These are phyloP conservation scores for Plasmodium gallinaceum DNA, from an alignment of 169 alveolate species.

Conservation along the genomic window DNA sequence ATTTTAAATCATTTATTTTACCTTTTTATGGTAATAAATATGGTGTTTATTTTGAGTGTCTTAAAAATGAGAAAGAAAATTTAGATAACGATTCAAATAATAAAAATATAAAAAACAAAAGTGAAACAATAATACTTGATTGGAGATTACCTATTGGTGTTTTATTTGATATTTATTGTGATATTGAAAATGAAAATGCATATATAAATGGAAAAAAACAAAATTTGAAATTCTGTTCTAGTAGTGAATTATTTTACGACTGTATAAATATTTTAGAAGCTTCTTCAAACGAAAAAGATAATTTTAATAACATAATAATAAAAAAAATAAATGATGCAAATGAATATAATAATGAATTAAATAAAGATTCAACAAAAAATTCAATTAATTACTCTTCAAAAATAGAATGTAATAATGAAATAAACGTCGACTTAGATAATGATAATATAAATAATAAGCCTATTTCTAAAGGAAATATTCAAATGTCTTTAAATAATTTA, in stretches of 20 bases:
- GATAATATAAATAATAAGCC: background rate
- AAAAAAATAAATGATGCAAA: background rate
- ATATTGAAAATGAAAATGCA: slow-evolving; percentile 21
- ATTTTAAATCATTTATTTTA: slow-evolving; percentile 57
- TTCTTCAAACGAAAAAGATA: background rate
- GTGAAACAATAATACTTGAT: slow-evolving; percentile 43
- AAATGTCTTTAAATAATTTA: no score
- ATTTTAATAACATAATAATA: background rate
- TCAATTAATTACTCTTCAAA: background rate
- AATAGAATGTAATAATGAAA: background rate
- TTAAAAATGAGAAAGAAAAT: background rate
- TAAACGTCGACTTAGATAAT: background rate
- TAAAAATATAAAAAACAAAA: background rate
- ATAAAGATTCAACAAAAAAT: background rate
- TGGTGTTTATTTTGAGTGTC: slow-evolving; percentile 65
- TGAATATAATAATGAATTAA: background rate
- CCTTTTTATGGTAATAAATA: slow-evolving; percentile 61
- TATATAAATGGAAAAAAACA: background rate
- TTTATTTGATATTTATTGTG: slow-evolving; percentile 61
- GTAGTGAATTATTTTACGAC: slow-evolving; percentile 31
- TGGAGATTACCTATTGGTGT: slow-evolving; percentile 76
- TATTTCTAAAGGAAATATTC: background rate
- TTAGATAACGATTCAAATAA: background rate
- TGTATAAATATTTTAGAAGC: slow-evolving; percentile 36
- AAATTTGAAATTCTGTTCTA: slow-evolving; percentile 29